Evolutionary conservation across 2,329 filamentous ascomycete species (phyloP).

Genomic region (Talaromyces islandicus): DNA sequence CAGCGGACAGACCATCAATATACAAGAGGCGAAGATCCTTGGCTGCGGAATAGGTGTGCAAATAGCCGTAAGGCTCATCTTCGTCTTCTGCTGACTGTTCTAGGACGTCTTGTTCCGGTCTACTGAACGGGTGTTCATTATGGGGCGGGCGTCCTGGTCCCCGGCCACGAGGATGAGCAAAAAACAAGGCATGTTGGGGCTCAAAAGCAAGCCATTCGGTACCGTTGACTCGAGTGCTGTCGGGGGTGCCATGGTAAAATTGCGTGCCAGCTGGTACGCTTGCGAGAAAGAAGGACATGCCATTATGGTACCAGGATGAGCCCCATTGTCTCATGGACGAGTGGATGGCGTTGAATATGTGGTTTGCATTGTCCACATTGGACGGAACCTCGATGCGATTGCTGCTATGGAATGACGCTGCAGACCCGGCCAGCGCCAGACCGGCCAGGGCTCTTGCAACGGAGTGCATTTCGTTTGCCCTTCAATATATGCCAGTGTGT

Average conservation of each 20-base stretch:
- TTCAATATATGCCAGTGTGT: background rate
- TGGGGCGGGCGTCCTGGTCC: background rate
- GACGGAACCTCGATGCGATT: conserved; percentile 19
- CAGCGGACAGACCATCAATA: conserved; percentile 64
- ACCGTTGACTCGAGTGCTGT: conserved; percentile 42
- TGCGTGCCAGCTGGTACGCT: conserved; percentile 59
- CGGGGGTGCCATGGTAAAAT: conserved; percentile 59
- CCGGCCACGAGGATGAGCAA: conserved; percentile 41
- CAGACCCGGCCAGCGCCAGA: background rate
- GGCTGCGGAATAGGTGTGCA: conserved; percentile 60
- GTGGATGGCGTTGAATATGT: conserved; percentile 68
- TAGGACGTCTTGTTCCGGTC: background rate
- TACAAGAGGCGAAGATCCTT: conserved; percentile 58
- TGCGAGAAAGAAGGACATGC: conserved; percentile 65
- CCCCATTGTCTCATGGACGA: conserved; percentile 70
- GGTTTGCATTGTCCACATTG: conserved; percentile 49
- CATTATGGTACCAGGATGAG: conserved; percentile 67
- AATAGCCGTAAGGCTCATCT: conserved; percentile 44
- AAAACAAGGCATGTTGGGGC: conserved; percentile 64
- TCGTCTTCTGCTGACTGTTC: background rate
- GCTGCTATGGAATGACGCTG: background rate
- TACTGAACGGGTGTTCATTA: background rate
- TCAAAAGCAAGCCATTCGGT: conserved; percentile 73
- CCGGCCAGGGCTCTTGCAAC: background rate
- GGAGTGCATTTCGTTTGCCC: background rate